Conservation (phyloP, 352 stramenopile genomes). For the Pythium rishiriense region DNA sequence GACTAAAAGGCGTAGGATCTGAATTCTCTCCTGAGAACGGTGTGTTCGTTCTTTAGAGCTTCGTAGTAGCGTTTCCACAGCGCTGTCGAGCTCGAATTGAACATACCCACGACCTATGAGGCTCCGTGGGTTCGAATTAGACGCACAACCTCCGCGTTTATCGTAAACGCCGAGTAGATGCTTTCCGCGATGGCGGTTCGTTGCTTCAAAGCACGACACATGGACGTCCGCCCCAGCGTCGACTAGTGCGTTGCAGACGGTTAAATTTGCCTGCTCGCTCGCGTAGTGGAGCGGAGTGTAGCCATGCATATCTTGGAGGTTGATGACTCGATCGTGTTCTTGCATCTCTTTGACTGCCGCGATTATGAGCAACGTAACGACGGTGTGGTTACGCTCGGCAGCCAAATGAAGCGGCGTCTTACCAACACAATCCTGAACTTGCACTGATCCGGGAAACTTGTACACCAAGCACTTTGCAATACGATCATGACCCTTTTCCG, state of each 20-base stretch:
- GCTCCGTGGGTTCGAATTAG: neutral
- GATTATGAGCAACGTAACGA: conserved; percentile 36
- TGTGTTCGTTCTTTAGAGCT: conserved; percentile 12
- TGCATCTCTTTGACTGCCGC: conserved; percentile 22
- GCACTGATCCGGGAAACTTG: conserved; percentile 42
- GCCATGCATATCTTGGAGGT: conserved; percentile 49
- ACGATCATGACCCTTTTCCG: conserved; percentile 42
- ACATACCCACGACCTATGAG: neutral
- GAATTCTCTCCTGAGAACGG: conserved; percentile 14
- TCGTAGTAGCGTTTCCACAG: conserved; percentile 32
- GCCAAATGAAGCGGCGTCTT: conserved; percentile 56
- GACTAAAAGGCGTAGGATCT: conserved; percentile 24
- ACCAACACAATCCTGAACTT: conserved; percentile 38
- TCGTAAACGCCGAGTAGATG: conserved; percentile 37
- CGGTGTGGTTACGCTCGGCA: conserved; percentile 39
- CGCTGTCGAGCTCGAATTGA: conserved; percentile 30
- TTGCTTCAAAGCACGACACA: conserved; percentile 35
- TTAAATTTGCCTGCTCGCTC: conserved; percentile 35
- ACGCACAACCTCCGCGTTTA: conserved; percentile 31
- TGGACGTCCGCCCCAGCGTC: conserved; percentile 29
- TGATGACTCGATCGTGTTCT: conserved; percentile 21
- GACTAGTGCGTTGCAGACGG: conserved; percentile 35
- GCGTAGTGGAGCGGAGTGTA: conserved; percentile 65
- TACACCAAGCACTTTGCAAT: conserved; percentile 51
- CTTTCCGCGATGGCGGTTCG: conserved; percentile 9